Percentiles rank a stretch among this genome's conserved stretches.
These are phyloP conservation scores for Rubus idaeus DNA, from an alignment of 306 rosid genomes.

Conservation along the genomic window DNA sequence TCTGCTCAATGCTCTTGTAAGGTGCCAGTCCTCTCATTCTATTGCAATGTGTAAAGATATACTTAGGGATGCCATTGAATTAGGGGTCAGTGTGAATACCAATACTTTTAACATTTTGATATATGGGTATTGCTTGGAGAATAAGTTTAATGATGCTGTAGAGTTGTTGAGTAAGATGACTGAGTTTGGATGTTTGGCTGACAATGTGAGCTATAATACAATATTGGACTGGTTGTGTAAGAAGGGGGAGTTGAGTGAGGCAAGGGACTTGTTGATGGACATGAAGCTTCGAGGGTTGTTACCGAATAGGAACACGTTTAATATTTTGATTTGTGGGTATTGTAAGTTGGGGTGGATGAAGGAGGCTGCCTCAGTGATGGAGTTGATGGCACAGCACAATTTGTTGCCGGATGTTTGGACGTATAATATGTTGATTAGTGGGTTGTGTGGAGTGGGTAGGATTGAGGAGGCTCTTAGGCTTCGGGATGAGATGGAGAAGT, in stretches of 20 bases:
- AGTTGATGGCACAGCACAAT: constrained; percentile 54
- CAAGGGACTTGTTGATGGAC: constrained; percentile 55
- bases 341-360: constrained; percentile 70
- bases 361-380: constrained; percentile 65
- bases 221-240: constrained; percentile 59
- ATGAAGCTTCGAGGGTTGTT: constrained; percentile 58
- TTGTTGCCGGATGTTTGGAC: constrained; percentile 78
- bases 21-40: constrained; percentile 44
- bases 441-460: constrained; percentile 68
- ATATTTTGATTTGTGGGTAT: constrained; percentile 79
- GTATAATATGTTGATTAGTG: constrained; percentile 66
- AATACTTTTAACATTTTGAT: constrained; percentile 67
- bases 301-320: constrained; percentile 60
- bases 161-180: constrained; percentile 46
- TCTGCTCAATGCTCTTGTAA: constrained; percentile 56
- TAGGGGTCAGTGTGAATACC: constrained; percentile 47
- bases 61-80: constrained; percentile 40
- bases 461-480: constrained; percentile 67
- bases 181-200: constrained; percentile 57
- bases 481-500: constrained; percentile 65
- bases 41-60: constrained; percentile 35
- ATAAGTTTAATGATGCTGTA: constrained; percentile 48
- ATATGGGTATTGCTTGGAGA: constrained; percentile 53
- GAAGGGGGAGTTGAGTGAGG: constrained; percentile 54
- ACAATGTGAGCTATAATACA: constrained; percentile 72